phyloP scores from a whole-genome alignment of 2,329 filamentous ascomycete species.

The Mariannaea elegans region DNA sequence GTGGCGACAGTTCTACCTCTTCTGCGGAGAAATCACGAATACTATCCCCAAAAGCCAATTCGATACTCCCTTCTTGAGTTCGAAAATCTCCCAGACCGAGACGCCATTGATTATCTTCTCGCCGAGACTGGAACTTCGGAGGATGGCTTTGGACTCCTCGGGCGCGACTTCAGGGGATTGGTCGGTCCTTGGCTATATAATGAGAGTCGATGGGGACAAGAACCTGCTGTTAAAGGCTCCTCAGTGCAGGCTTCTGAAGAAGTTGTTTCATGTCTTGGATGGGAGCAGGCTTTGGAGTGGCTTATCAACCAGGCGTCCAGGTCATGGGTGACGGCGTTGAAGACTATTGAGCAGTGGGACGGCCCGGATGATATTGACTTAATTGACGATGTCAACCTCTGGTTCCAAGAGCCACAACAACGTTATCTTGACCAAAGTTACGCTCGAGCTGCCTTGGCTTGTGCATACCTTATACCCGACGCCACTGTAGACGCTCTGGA shows the following conservation, averaged over 20 bases:
- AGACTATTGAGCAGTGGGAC: conserved; percentile 75
- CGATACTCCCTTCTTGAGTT: conserved; percentile 69
- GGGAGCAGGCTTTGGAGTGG: conserved; percentile 77
- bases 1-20: conserved; percentile 75
- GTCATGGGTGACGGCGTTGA: conserved; percentile 70
- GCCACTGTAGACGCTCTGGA: conserved; percentile 65
- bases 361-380: conserved; percentile 76
- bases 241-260: conserved; percentile 40
- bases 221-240: conserved; percentile 13
- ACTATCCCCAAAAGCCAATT: conserved; percentile 64
- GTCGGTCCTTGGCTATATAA: conserved; percentile 80
- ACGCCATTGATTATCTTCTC: conserved; percentile 69
- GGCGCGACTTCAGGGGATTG: conserved; percentile 72
- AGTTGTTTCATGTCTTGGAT: conserved; percentile 62
- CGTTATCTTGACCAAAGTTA: conserved; percentile 70
- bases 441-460: conserved; percentile 72
- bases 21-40: conserved; percentile 74
- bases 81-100: conserved; percentile 65
- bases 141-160: conserved; percentile 54
- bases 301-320: conserved; percentile 66
- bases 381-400: conserved; percentile 64
- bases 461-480: conserved; percentile 72
- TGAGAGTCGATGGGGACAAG: conserved; percentile 62
- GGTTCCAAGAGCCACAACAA: conserved; percentile 68
- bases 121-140: conserved; percentile 59